phyloP scores from a whole-genome alignment of 2,329 filamentous ascomycete species.

The Hirsutella minnesotensis region DNA sequence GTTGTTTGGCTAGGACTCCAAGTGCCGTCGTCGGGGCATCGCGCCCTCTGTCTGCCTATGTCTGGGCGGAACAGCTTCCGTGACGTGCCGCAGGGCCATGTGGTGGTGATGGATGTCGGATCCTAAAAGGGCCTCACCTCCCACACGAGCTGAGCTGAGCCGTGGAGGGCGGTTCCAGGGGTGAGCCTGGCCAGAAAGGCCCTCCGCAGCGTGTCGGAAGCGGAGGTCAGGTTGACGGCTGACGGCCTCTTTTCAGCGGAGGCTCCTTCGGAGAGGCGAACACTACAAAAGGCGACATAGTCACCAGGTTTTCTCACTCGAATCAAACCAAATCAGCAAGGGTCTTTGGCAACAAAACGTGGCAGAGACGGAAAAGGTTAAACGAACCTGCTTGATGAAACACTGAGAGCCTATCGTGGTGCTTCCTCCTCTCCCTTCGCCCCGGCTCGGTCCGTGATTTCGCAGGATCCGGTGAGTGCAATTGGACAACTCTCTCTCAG shows the following conservation, averaged over 20 bases:
- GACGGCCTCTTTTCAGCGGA: constrained; percentile 1
- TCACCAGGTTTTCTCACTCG: background rate
- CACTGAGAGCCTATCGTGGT: background rate
- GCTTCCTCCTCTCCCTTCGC: no score
- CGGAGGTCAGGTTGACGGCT: constrained; percentile 2
- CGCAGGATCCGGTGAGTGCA: background rate
- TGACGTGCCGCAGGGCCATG: background rate
- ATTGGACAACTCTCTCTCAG: no score
- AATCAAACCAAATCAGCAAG: background rate
- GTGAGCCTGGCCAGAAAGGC: background rate
- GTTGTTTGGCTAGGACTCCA: background rate
- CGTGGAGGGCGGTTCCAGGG: background rate
- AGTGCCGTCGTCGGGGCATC: background rate
- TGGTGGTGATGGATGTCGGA: background rate
- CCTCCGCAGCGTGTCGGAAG: constrained; percentile 5
- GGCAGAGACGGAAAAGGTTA: background rate
- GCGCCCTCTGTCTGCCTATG: background rate
- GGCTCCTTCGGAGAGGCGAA: background rate
- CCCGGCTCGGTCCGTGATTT: background rate
- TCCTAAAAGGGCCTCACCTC: background rate
- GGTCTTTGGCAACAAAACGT: background rate
- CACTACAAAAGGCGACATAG: constrained; percentile 4
- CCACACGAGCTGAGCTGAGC: background rate
- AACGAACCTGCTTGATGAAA: background rate
- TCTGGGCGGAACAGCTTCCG: background rate